A percentile compares a stretch with the other conserved stretches of the same genome.
phyloP scores from a whole-genome alignment of 768 basidiomycete genomes.

The Collybia mongolica region DNA sequence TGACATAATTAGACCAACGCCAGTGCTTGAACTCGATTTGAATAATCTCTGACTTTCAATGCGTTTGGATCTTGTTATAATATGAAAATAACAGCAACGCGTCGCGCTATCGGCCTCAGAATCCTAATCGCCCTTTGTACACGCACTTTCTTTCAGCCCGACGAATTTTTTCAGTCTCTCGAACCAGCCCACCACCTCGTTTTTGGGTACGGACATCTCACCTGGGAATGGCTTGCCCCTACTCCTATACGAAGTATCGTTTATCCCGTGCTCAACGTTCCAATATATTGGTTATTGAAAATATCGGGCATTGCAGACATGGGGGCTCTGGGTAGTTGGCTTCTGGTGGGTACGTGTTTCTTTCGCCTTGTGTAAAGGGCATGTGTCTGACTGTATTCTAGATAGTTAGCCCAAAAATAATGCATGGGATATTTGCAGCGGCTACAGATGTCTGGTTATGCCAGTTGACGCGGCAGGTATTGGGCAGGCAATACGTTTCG shows the following conservation, averaged over 20 bases:
- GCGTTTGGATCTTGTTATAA: background rate
- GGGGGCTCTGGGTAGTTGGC: constrained; percentile 33
- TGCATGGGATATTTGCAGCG: constrained; percentile 78
- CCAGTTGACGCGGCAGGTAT: constrained; percentile 52
- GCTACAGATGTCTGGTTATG: constrained; percentile 76
- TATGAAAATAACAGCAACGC: constrained; percentile 13
- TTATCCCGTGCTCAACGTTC: constrained; percentile 81
- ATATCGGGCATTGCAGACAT: constrained; percentile 46
- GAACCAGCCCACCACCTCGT: constrained; percentile 89
- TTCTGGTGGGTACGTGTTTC: constrained; percentile 58
- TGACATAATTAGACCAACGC: no score
- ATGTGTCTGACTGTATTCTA: constrained; percentile 24
- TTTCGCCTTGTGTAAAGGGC: background rate
- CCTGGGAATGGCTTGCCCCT: constrained; percentile 90
- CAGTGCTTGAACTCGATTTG: no score
- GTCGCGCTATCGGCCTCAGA: constrained; percentile 47
- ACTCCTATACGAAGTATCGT: constrained; percentile 75
- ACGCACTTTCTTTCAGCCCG: constrained; percentile 91
- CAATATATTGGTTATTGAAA: constrained; percentile 73
- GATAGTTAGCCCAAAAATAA: constrained; percentile 71
- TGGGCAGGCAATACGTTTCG: constrained; percentile 57
- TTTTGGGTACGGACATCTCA: constrained; percentile 89
- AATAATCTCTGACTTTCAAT: no score
- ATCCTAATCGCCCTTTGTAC: constrained; percentile 66
- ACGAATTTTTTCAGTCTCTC: constrained; percentile 94